Evolutionary conservation across 2,329 filamentous ascomycete species (phyloP), one percentile per base, ranked within the genome.

Genomic region (Colletotrichum cordylinicola): DNA sequence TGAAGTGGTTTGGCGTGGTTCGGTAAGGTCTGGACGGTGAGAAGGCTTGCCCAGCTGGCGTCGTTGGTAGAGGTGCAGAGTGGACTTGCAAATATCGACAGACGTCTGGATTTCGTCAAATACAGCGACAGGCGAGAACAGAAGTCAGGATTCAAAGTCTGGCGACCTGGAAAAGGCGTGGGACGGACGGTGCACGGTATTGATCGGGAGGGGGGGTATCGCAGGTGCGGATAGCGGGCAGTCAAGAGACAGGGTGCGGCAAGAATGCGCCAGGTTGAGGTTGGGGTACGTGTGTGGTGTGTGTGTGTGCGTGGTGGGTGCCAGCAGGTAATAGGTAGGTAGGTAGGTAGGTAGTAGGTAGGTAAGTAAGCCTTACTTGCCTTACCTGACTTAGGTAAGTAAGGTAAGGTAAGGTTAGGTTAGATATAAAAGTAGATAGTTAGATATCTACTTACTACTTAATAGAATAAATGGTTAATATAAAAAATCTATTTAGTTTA

Each of bases 201-300:
- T 29, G 39, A 66, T 24, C 43, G 60, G 72, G 55, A 37, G 31
- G 67, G 66, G 31, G 33, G 67, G 16, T 39, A 58, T 68, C 66
- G 66, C 31, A 52, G 31, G 52, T 52, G 48, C 48, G 27, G 37
- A 33, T 66, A 66, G 37, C 62, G 39, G 66, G 48, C 48, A 35
- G 64, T 67, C 27, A 29, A 37, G 31, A 67, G 43, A 67, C 48
- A 58, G 65, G 65, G 65, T 67, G 65, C 65, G 56, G 65, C 56
- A 60, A 60, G 65, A 67, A 67, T 56, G 65, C 65, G 65, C 48
- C 21, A 58, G 65, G 65, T 67, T 67, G 65, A 67, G 65, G 48
- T 56, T 67, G 65, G 65, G 43, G 39, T 52, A 52, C 43, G 43
- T 52, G 39, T 66, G 37, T 31, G 27, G 18, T 39, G 15, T 58